Conservation (phyloP, 176 grass and related monocot genomes). For the Avena eriantha region DNA sequence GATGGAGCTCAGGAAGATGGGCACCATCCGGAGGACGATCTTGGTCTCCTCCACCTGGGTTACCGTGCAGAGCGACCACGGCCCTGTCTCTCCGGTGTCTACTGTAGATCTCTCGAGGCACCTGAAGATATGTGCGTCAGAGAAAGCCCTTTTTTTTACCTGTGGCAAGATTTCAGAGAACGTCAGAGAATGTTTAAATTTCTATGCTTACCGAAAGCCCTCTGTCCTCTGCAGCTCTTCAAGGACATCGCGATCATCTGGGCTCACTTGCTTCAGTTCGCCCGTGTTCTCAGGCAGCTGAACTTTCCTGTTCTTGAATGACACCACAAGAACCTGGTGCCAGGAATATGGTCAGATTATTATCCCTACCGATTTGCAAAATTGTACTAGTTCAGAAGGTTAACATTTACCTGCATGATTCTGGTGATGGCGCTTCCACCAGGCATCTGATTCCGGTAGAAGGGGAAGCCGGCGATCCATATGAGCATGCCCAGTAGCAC, state of each 20-base stretch:
- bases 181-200: not conserved
- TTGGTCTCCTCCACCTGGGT: constrained; percentile 92
- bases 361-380: not conserved
- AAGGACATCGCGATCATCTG: constrained; percentile 9
- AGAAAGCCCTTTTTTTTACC: not conserved
- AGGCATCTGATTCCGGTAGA: constrained; percentile 69
- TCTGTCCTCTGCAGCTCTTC: constrained; percentile 57
- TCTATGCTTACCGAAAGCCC: constrained; percentile 59
- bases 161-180: no score
- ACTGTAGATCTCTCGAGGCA: constrained; percentile 76
- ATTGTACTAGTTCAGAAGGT: not conserved
- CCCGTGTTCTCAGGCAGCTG: constrained; percentile 42
- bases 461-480: constrained; percentile 57
- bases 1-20: constrained; percentile 73
- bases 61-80: constrained; percentile 64
- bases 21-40: constrained; percentile 73
- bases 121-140: constrained; percentile 27
- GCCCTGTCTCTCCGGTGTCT: constrained; percentile 17
- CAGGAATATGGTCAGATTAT: not conserved
- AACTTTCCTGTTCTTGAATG: constrained; percentile 71
- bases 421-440: constrained; percentile 73
- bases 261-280: constrained; percentile 36
- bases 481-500: constrained; percentile 58
- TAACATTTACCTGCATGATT: constrained; percentile 56
- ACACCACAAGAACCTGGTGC: constrained; percentile 64